Percentiles rank a stretch among this genome's conserved stretches.
Conservation (phyloP, 768 basidiomycete genomes). For the Leucocoprinus birnbaumii region DNA sequence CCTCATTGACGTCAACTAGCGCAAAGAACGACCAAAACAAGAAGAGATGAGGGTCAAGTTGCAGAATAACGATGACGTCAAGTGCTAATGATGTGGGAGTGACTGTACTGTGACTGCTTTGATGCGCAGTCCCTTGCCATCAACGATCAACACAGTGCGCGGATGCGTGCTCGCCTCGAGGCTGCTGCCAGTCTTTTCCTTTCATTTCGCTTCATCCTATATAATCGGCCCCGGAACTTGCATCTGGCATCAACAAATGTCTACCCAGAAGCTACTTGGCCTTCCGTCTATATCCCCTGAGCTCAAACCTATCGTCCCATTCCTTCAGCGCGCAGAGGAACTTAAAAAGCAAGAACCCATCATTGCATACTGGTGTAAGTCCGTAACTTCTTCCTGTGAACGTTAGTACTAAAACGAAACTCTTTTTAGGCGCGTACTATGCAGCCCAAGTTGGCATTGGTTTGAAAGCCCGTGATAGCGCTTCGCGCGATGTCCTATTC, state of each 20-base stretch:
- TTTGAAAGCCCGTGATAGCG: slow-evolving; percentile 61
- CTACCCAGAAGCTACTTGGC: slow-evolving; percentile 37
- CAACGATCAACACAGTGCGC: slow-evolving; percentile 1
- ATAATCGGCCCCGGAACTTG: neutral
- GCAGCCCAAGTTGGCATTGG: slow-evolving; percentile 86
- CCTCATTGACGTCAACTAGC: neutral
- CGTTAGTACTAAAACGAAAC: slow-evolving; percentile 8
- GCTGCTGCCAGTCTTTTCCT: slow-evolving; percentile 1
- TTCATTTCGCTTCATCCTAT: neutral
- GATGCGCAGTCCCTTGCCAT: neutral
- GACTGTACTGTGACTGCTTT: neutral
- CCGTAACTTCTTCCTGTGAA: neutral
- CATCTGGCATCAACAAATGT: slow-evolving; percentile 20
- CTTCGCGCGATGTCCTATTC: slow-evolving; percentile 68
- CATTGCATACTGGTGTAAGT: slow-evolving; percentile 93
- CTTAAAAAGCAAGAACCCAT: slow-evolving; percentile 79
- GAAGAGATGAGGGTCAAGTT: neutral
- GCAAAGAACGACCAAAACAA: neutral
- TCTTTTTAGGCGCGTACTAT: slow-evolving; percentile 79
- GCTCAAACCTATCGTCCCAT: slow-evolving; percentile 72
- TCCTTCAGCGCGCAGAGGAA: slow-evolving; percentile 88
- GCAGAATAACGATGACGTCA: slow-evolving; percentile 9
- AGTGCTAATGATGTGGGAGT: neutral
- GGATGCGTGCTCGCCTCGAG: slow-evolving; percentile 17
- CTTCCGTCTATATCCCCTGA: slow-evolving; percentile 57